Evolutionary conservation across 805 yeast species (phyloP).

Genomic region (Candida sakaeoensis): DNA sequence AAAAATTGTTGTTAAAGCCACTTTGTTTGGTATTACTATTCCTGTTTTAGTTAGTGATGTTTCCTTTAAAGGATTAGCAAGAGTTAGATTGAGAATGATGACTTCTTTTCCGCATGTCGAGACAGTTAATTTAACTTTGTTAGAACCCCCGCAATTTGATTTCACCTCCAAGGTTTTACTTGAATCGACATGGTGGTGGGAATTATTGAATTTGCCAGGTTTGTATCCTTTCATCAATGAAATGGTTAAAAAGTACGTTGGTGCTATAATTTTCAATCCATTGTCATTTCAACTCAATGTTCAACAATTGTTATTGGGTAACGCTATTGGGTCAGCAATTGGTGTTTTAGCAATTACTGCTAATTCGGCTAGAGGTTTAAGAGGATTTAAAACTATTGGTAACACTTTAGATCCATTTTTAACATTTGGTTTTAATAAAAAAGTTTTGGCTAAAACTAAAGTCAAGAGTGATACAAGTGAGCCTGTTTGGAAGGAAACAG

Average conservation of each 20-base stretch:
- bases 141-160: constrained; percentile 87
- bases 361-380: constrained; percentile 63
- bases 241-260: constrained; percentile 80
- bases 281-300: constrained; percentile 90
- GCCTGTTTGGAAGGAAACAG: constrained; percentile 84
- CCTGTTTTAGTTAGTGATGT: constrained; percentile 80
- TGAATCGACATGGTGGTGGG: constrained; percentile 83
- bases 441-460: constrained; percentile 63
- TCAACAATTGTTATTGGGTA: constrained; percentile 85
- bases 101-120: constrained; percentile 89
- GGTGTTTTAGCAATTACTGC: constrained; percentile 78
- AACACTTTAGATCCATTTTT: constrained; percentile 90
- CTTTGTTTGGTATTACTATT: constrained; percentile 75
- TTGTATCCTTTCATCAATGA: constrained; percentile 75
- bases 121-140: constrained; percentile 78
- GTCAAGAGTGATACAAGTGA: constrained; percentile 60
- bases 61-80: constrained; percentile 67
- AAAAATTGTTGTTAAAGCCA: constrained; percentile 69
- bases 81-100: constrained; percentile 88
- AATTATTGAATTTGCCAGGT: constrained; percentile 84
- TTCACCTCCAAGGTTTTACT: constrained; percentile 74
- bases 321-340: constrained; percentile 71
- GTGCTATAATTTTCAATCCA: constrained; percentile 86
- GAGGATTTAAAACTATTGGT: constrained; percentile 65
- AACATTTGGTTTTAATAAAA: constrained; percentile 58